phyloP scores from a whole-genome alignment of 176 grass and related monocot species.

The Calamus simplicifolius region DNA sequence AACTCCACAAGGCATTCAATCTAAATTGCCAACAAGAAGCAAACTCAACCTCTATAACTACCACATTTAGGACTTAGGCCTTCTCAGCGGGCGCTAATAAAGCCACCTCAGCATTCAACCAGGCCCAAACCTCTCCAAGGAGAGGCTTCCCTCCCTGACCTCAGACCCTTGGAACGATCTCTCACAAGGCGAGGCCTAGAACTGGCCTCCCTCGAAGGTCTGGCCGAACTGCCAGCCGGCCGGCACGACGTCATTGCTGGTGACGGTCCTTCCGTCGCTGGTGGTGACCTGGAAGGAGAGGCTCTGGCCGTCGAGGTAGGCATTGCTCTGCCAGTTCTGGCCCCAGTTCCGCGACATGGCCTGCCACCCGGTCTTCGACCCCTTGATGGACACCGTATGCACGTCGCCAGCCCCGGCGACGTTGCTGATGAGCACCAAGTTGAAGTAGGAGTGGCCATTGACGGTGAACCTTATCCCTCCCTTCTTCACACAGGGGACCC shows the following conservation, averaged over 20 bases:
- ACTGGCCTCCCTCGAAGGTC: conserved; percentile 56
- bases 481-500: conserved; percentile 44
- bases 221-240: conserved; percentile 68
- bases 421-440: conserved; percentile 78
- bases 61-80: background rate
- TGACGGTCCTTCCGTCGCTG: conserved; percentile 59
- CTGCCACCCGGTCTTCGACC: conserved; percentile 34
- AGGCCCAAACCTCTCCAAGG: background rate
- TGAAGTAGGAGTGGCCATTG: conserved; percentile 72
- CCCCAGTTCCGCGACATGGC: conserved; percentile 73
- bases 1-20: too few relatives aligned
- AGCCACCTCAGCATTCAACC: conserved; percentile 17
- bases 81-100: conserved; percentile 13
- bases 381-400: conserved; percentile 44
- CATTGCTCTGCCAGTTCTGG: conserved; percentile 76
- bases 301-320: conserved; percentile 45
- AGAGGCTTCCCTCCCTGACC: too few relatives aligned
- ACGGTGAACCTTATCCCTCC: conserved; percentile 83
- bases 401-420: conserved; percentile 54
- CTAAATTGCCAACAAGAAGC: too few relatives aligned
- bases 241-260: conserved; percentile 45
- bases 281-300: conserved; percentile 70
- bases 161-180: too few relatives aligned
- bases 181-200: conserved; percentile 15
- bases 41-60: too few relatives aligned